Evolutionary conservation across 257 asterid species (phyloP).

Genomic region (Solanum paucissectum): DNA sequence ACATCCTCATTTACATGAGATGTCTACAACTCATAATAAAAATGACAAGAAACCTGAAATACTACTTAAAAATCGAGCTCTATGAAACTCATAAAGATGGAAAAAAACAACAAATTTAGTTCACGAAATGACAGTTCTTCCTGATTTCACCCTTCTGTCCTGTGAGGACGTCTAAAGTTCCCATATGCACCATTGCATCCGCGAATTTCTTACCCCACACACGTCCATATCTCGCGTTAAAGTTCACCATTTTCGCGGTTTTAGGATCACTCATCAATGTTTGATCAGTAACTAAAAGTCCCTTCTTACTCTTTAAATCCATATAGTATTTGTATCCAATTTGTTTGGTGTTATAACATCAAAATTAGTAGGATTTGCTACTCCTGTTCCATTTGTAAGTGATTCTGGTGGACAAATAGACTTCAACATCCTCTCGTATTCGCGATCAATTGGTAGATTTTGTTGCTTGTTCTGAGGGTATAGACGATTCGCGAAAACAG

Average conservation of each 20-base stretch:
- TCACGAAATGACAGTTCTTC: neutral
- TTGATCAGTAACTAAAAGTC: slow-evolving; percentile 41
- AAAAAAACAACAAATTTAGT: too few species aligned
- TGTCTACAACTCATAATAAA: neutral
- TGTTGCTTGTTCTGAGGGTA: slow-evolving; percentile 18
- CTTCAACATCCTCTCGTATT: slow-evolving; percentile 19
- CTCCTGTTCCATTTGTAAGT: neutral
- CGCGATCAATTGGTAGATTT: slow-evolving; percentile 27
- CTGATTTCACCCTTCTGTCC: slow-evolving; percentile 34
- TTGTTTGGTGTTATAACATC: slow-evolving; percentile 23
- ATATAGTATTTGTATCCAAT: slow-evolving; percentile 39
- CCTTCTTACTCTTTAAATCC: slow-evolving; percentile 18
- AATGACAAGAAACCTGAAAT: neutral
- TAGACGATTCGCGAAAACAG: slow-evolving; percentile 25
- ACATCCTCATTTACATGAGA: neutral
- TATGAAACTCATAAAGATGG: neutral
- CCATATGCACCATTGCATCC: slow-evolving; percentile 63
- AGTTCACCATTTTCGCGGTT: slow-evolving; percentile 25
- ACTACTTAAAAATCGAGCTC: neutral
- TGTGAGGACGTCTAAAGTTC: slow-evolving; percentile 26
- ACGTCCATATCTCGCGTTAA: slow-evolving; percentile 13
- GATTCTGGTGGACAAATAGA: slow-evolving; percentile 36
- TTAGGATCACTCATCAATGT: slow-evolving; percentile 20
- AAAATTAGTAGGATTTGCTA: slow-evolving; percentile 14
- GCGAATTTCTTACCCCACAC: slow-evolving; percentile 43